phyloP scores from a whole-genome alignment of 164 flowering plant genomes.

The Warburgia ugandensis region DNA sequence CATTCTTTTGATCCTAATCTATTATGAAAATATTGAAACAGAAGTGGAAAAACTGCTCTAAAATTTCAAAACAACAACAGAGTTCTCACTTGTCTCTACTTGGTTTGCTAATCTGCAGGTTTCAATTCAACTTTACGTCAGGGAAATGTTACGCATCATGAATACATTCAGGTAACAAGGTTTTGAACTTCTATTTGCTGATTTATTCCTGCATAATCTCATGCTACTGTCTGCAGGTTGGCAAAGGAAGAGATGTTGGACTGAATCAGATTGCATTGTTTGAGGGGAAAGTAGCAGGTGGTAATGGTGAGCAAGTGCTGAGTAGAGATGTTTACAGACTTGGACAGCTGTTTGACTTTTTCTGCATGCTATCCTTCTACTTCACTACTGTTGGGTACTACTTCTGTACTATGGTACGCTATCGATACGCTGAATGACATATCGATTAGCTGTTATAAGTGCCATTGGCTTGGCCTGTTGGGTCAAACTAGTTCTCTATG shows the following conservation, averaged over 20 bases:
- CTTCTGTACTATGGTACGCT: conserved; percentile 94
- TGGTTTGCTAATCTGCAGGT: conserved; percentile 37
- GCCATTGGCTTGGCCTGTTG: too few species aligned
- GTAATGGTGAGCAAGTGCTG: conserved; percentile 98
- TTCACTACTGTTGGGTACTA: conserved; percentile 93
- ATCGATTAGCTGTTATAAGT: too few species aligned
- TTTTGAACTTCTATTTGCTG: background rate
- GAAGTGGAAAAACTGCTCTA: too few species aligned
- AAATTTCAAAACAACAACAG: too few species aligned
- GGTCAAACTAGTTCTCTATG: too few species aligned
- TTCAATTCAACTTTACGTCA: conserved; percentile 92
- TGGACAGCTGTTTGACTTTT: conserved; percentile 97
- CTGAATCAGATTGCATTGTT: conserved; percentile 96
- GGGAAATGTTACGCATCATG: conserved; percentile 98
- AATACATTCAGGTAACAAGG: conserved; percentile 89
- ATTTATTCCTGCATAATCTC: background rate
- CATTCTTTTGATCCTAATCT: too few species aligned
- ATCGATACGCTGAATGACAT: too few species aligned
- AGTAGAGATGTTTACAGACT: conserved; percentile 95
- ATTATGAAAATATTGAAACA: too few species aligned
- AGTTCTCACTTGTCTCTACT: background rate
- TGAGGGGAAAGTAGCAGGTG: conserved; percentile 99
- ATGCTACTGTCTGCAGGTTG: conserved; percentile 64
- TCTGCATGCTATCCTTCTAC: conserved; percentile 95
- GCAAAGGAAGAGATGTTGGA: conserved; percentile 98